Conservation (phyloP, 805 yeast genomes). For the Henningerozyma blattae region DNA sequence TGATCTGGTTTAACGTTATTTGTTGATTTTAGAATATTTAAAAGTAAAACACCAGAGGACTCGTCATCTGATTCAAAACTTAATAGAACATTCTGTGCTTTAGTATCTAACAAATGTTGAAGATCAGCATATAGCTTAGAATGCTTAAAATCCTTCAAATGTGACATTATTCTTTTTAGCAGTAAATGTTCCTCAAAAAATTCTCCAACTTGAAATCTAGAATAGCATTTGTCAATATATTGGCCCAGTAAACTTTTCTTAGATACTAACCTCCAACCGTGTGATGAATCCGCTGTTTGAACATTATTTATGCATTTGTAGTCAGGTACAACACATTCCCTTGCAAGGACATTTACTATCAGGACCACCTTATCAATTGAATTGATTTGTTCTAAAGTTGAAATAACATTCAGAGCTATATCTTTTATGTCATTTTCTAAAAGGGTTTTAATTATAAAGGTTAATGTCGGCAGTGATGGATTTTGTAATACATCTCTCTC, state of each 20-base stretch:
- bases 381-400: slow-evolving; percentile 2
- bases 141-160: background rate
- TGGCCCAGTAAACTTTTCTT: slow-evolving; percentile 11
- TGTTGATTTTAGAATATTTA: background rate
- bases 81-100: no score
- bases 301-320: background rate
- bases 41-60: no score
- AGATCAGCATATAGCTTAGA: no score
- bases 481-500: slow-evolving; percentile 1
- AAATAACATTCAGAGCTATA: slow-evolving; percentile 2
- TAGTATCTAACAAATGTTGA: no score
- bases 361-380: slow-evolving; percentile 3
- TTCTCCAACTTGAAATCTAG: slow-evolving; percentile 7
- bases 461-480: slow-evolving; percentile 3
- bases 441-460: slow-evolving; percentile 1
- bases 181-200: slow-evolving; percentile 5
- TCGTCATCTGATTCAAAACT: no score
- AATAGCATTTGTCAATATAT: slow-evolving; percentile 7
- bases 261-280: no score
- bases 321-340: background rate
- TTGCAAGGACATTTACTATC: background rate
- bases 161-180: slow-evolving; percentile 2
- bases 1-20: background rate
- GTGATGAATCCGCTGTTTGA: no score
- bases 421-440: slow-evolving; percentile 1